Conservation (phyloP, 2,329 filamentous ascomycete species). For the Dactylella cylindrospora region DNA sequence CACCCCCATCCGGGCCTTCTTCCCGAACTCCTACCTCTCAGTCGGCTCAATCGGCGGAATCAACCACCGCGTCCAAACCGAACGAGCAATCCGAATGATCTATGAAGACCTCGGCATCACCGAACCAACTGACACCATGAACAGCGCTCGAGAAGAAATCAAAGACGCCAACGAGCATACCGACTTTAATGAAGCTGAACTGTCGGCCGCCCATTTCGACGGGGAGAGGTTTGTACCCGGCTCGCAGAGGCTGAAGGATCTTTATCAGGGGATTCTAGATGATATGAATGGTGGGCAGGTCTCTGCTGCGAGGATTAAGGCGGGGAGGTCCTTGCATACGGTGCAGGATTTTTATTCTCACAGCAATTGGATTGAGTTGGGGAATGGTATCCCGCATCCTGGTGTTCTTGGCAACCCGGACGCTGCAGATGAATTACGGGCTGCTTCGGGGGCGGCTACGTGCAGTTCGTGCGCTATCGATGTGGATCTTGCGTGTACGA, state of each 20-base stretch:
- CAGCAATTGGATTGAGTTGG: neutral
- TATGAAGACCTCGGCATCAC: too few species aligned
- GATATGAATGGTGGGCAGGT: neutral
- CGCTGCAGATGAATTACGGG: neutral
- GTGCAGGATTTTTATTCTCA: neutral
- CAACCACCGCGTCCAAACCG: too few species aligned
- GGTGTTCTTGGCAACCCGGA: too few species aligned
- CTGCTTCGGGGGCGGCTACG: neutral
- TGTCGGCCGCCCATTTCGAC: neutral
- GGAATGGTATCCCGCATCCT: neutral
- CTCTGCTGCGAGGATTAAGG: neutral
- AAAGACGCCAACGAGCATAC: neutral
- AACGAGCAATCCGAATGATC: too few species aligned
- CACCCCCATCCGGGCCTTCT: too few species aligned
- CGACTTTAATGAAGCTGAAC: neutral
- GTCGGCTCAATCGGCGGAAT: too few species aligned
- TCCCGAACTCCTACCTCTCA: too few species aligned
- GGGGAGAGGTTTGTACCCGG: neutral
- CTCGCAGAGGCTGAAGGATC: neutral
- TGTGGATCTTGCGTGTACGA: too few species aligned
- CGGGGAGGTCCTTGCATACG: neutral
- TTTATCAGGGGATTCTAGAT: neutral
- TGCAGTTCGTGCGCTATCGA: neutral
- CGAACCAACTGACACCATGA: too few species aligned
- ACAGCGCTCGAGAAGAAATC: neutral